A percentile compares a stretch with the other conserved stretches of the same genome.
phyloP scores from a whole-genome alignment of 1,284 basidiomycete species.

The Ceratorhiza oryzae-sativae region DNA sequence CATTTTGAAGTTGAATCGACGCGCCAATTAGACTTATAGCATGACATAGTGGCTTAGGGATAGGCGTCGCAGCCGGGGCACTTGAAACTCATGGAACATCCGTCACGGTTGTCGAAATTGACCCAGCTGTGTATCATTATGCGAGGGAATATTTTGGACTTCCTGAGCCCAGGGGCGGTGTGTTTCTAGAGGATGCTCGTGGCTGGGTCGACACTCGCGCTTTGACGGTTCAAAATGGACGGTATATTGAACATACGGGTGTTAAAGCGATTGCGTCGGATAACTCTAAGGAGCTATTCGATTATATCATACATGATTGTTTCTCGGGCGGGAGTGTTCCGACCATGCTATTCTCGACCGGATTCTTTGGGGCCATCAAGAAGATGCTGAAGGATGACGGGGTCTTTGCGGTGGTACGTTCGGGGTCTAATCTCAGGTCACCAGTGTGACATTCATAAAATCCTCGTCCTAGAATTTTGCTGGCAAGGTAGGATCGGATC shows the following conservation, averaged over 20 bases:
- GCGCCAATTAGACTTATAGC: background rate
- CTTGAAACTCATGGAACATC: conserved; percentile 71
- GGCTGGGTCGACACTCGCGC: conserved; percentile 62
- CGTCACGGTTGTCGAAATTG: conserved; percentile 83
- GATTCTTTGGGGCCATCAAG: conserved; percentile 81
- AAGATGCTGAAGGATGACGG: conserved; percentile 71
- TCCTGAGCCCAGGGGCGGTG: conserved; percentile 58
- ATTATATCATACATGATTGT: conserved; percentile 87
- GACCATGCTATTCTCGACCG: conserved; percentile 76
- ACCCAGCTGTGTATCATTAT: conserved; percentile 85
- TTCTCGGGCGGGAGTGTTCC: conserved; percentile 91
- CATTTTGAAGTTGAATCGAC: conserved; percentile 36
- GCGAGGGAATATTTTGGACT: conserved; percentile 80
- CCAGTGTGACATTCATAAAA: conserved; percentile 27
- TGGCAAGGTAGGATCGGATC: conserved; percentile 67
- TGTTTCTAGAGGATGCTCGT: conserved; percentile 80
- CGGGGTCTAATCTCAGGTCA: conserved; percentile 3
- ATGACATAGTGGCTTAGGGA: conserved; percentile 76
- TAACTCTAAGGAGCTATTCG: conserved; percentile 56
- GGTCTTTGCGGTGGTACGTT: conserved; percentile 73
- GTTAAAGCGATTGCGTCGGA: background rate
- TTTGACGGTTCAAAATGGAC: conserved; percentile 12
- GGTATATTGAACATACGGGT: conserved; percentile 15
- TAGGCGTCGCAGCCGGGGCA: conserved; percentile 78
- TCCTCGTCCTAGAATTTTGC: conserved; percentile 67